Conservation (phyloP, 331 rosid species). For the Arachis monticola region DNA sequence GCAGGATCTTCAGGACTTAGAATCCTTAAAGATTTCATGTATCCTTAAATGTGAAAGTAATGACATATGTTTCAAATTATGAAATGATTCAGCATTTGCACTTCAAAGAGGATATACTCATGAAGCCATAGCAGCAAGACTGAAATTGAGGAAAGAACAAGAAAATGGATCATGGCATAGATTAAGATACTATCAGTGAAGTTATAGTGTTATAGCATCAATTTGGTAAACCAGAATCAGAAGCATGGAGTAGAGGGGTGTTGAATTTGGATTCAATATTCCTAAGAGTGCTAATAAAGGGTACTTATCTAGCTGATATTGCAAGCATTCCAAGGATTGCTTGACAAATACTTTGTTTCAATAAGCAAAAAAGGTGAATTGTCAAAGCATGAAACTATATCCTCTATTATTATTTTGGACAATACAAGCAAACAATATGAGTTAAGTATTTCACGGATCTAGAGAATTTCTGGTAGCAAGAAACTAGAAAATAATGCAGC, state of each 20-base stretch:
- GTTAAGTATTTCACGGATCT: slow-evolving; percentile 32
- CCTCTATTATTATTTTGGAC: slow-evolving; percentile 14
- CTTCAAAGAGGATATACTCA: slow-evolving; percentile 43
- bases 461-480: slow-evolving; percentile 32
- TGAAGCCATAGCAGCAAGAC: slow-evolving; percentile 40
- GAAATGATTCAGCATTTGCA: slow-evolving; percentile 24
- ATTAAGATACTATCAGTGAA: background rate
- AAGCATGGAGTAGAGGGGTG: slow-evolving; percentile 2
- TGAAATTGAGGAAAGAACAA: slow-evolving; percentile 13
- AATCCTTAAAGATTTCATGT: slow-evolving; percentile 30
- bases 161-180: slow-evolving; percentile 21
- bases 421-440: slow-evolving; percentile 21
- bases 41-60: slow-evolving; percentile 1
- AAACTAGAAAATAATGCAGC: slow-evolving; percentile 35
- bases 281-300: slow-evolving; percentile 28
- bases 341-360: slow-evolving; percentile 32
- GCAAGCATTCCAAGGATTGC: slow-evolving; percentile 28
- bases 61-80: background rate
- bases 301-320: slow-evolving; percentile 32
- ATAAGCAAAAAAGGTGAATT: slow-evolving; percentile 31
- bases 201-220: background rate
- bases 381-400: slow-evolving; percentile 25
- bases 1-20: slow-evolving; percentile 26
- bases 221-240: slow-evolving; percentile 33
- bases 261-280: slow-evolving; percentile 41